phyloP scores from a whole-genome alignment of 768 basidiomycete genomes.

The Mycena indigotica region DNA sequence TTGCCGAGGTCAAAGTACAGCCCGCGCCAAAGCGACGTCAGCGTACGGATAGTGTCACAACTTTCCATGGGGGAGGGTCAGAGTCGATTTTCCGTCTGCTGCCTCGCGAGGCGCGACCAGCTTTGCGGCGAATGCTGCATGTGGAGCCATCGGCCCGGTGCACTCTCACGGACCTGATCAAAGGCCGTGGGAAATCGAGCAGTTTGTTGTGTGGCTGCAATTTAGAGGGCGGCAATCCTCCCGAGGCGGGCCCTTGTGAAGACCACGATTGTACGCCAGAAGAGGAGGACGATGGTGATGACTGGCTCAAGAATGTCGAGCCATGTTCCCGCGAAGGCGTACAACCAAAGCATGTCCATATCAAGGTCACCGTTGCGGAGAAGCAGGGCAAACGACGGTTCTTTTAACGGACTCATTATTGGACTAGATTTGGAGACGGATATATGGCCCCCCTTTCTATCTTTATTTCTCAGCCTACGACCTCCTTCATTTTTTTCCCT shows the following conservation, averaged over 20 bases:
- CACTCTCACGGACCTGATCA: constrained; percentile 88
- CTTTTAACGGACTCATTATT: constrained; percentile 47
- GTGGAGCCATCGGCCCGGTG: constrained; percentile 88
- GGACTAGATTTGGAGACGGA: constrained; percentile 12
- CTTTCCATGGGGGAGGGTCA: constrained; percentile 73
- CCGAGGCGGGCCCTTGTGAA: constrained; percentile 50
- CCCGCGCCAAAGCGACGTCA: constrained; percentile 35
- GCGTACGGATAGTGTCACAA: constrained; percentile 57
- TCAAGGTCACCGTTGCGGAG: constrained; percentile 74
- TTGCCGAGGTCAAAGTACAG: background rate
- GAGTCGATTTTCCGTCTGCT: constrained; percentile 96
- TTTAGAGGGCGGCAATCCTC: constrained; percentile 41
- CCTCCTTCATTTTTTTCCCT: background rate
- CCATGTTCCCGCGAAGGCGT: constrained; percentile 60
- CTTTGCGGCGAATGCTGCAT: constrained; percentile 90
- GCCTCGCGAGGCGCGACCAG: constrained; percentile 88
- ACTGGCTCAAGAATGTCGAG: constrained; percentile 79
- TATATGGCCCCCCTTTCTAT: constrained; percentile 13
- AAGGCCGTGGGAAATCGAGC: constrained; percentile 73
- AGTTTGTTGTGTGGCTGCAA: constrained; percentile 81
- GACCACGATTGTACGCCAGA: constrained; percentile 68
- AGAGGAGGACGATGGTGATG: constrained; percentile 81
- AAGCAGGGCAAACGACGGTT: constrained; percentile 73
- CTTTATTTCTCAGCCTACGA: constrained; percentile 10
- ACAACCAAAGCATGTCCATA: constrained; percentile 62